Base-by-base conservation (phyloP, 2,329 filamentous ascomycete genomes). In the Ophiostoma ips region DNA sequence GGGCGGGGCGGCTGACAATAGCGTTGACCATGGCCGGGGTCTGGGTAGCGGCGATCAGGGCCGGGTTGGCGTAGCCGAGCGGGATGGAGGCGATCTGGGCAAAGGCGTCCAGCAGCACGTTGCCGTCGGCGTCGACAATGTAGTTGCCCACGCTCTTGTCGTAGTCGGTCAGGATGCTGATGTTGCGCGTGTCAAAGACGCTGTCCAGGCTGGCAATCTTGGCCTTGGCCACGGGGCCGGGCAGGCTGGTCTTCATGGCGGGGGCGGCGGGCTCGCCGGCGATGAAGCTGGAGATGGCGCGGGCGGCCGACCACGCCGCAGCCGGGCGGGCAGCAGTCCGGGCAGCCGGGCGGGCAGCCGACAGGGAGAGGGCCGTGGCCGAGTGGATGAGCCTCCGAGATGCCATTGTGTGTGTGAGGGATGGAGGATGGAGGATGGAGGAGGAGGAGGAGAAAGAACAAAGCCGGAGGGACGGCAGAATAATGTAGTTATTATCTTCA, bases 21-120 rank as follows among this genome's bases (percentile, higher is more conserved):
- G 85, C 78, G 52, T 73, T 81, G 60, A 80, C 71, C 85, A 94
- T 94, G 60, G 89, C 83, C 21, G 82, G 80, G 49, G 82, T 83
- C 54, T 76, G 75, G 24, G 86, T 84, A 33, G 81, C 80, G 60
- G 79, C 72, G 58, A 78, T 71, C 53, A 95, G 76, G 56, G 74
- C 68, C 6, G 85, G 81, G 70, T 94, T 94, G 75, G 89, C 94
- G 76, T 95, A 94, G 53, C 88, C 88, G 46, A 95, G 73, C 2
- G 88, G 85, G 60, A 95, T 95, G 38, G 87, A 94, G 54, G 88
- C 87, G 62, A 95, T 95, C 68, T 95, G 88, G 46, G 88, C 85
- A 37, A 49, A 49, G 10, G 85, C 81, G 58, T 87, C 83, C n/a
- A 87, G 73, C 52, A 85, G 68, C 13, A 77, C 67, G 60, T 87